These are phyloP conservation scores for Sisymbrium irio DNA, from an alignment of 345 rosid species.

Conservation along the genomic window DNA sequence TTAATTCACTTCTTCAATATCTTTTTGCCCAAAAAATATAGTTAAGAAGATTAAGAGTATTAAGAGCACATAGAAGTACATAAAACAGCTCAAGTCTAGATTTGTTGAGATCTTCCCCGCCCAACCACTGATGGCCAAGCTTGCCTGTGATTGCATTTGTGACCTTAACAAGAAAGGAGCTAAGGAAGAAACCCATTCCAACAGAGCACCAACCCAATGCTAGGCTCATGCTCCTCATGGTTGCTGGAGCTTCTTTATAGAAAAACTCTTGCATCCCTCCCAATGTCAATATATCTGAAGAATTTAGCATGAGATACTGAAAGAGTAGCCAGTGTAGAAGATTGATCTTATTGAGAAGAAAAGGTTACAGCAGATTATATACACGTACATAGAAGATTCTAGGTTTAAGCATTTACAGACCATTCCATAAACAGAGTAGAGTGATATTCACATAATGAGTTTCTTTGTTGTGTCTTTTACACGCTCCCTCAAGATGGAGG, in stretches of 20 bases:
- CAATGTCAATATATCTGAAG: constrained; percentile 48
- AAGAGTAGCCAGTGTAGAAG: constrained; percentile 34
- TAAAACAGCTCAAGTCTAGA: constrained; percentile 45
- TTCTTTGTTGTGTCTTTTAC: too few relatives aligned
- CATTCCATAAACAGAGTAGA: too few relatives aligned
- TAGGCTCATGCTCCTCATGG: constrained; percentile 45
- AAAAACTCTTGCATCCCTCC: constrained; percentile 67
- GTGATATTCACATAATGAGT: too few relatives aligned
- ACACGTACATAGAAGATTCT: too few relatives aligned
- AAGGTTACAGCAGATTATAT: too few relatives aligned
- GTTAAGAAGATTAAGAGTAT: constrained; percentile 40
- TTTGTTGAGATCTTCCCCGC: constrained; percentile 43
- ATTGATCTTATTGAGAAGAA: too few relatives aligned
- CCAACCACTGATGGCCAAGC: constrained; percentile 47
- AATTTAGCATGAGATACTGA: constrained; percentile 48
- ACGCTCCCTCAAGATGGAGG: too few relatives aligned
- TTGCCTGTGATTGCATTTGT: constrained; percentile 35
- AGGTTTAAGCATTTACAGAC: too few relatives aligned
- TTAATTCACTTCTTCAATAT: neutral
- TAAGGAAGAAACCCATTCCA: constrained; percentile 52
- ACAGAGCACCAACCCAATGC: constrained; percentile 55
- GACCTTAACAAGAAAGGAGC: constrained; percentile 40
- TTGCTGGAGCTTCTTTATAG: constrained; percentile 50
- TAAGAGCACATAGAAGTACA: constrained; percentile 42
- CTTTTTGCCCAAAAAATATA: constrained; percentile 27